These are phyloP conservation scores for Cladorrhinum sp. DNA, from an alignment of 2,329 filamentous ascomycete genomes.

Conservation along the genomic window DNA sequence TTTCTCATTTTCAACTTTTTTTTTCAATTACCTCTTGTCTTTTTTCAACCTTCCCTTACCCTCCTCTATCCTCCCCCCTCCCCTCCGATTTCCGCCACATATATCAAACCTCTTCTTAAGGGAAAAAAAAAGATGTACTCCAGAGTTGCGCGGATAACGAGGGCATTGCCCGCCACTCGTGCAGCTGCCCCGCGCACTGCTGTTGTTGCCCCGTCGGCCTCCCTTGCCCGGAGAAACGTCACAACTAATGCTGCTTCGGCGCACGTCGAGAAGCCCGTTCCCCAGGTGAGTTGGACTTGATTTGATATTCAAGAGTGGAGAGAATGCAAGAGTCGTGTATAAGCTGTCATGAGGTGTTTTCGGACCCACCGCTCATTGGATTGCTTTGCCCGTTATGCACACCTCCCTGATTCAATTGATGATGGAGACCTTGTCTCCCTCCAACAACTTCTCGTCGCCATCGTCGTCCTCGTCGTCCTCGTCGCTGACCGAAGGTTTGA, in stretches of 20 bases:
- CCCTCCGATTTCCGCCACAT: slow-evolving; percentile 17
- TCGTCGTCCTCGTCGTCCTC: not conserved
- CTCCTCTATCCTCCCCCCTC: not conserved
- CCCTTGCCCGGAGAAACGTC: slow-evolving; percentile 66
- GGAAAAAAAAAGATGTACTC: slow-evolving; percentile 59
- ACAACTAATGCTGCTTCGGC: slow-evolving; percentile 94
- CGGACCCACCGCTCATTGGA: slow-evolving; percentile 1
- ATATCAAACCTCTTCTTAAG: not conserved
- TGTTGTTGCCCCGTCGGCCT: slow-evolving; percentile 18
- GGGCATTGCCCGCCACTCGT: slow-evolving; percentile 56
- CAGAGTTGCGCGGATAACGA: slow-evolving; percentile 61
- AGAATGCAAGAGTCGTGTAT: not conserved
- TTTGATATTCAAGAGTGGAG: not conserved
- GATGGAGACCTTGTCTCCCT: not conserved
- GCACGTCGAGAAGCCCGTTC: slow-evolving; percentile 74
- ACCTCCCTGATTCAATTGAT: not conserved
- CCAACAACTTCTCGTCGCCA: slow-evolving; percentile 3
- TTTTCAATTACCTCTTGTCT: not conserved
- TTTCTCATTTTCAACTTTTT: not conserved
- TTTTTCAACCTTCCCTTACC: slow-evolving; percentile 9
- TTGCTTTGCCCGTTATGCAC: not conserved
- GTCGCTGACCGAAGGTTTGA: slow-evolving; percentile 12
- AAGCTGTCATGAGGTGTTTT: slow-evolving; percentile 7
- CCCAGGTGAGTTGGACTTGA: slow-evolving; percentile 39
- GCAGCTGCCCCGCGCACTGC: slow-evolving; percentile 43